Conservation (phyloP, 441 rosid species). For the Populus hybrid region DNA sequence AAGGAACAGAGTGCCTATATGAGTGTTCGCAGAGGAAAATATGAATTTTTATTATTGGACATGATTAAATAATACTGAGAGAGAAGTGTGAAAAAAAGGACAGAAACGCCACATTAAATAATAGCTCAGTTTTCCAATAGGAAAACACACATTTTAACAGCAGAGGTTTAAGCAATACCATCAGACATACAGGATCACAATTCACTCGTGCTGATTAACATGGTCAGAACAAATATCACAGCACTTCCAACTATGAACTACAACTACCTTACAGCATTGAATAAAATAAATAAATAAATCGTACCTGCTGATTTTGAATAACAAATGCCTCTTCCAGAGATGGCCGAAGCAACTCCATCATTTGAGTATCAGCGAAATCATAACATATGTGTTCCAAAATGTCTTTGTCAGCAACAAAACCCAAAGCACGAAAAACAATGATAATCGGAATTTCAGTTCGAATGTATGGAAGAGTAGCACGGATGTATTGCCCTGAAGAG, state of each 20-base stretch:
- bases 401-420: constrained; percentile 96
- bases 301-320: constrained; percentile 95
- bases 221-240: background rate
- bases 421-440: constrained; percentile 94
- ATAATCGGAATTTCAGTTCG: constrained; percentile 95
- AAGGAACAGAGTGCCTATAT: background rate
- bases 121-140: background rate
- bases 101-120: background rate
- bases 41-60: background rate
- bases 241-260: constrained; percentile 2
- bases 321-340: constrained; percentile 97
- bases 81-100: background rate
- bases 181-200: background rate
- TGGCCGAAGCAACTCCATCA: constrained; percentile 99
- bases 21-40: background rate
- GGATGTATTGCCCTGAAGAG: constrained; percentile 88
- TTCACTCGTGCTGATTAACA: background rate
- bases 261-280: background rate
- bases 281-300: background rate
- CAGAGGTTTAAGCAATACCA: background rate
- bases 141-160: background rate
- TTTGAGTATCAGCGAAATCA: constrained; percentile 81
- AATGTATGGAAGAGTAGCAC: constrained; percentile 95
- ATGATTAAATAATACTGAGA: background rate
- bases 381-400: constrained; percentile 92